Evolutionary conservation across 2,329 filamentous ascomycete genomes (phyloP).

Genomic region (Trichoderma sp.): DNA sequence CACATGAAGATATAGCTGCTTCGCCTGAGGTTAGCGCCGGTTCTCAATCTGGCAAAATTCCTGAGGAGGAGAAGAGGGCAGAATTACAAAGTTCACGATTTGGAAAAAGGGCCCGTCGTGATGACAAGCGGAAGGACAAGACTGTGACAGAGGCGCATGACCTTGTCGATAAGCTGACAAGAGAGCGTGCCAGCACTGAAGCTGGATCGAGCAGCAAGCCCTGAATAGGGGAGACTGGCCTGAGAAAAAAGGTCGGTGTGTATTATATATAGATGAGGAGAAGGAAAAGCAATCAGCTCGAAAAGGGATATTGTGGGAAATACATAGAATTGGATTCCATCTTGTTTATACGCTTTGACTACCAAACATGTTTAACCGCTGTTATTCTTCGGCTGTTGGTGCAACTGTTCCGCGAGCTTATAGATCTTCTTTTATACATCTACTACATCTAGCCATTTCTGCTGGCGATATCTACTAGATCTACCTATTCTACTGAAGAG

Average conservation of each 20-base stretch:
- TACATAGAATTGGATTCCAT: not conserved
- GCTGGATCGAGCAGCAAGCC: not conserved
- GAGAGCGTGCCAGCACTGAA: not conserved
- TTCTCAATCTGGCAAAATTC: not conserved
- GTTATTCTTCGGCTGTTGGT: not conserved
- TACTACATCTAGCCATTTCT: not conserved
- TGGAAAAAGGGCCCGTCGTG: not conserved
- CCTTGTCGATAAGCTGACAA: slow-evolving; percentile 19
- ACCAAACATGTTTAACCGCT: not conserved
- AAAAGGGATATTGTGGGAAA: not conserved
- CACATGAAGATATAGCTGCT: not conserved
- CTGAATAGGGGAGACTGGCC: not conserved
- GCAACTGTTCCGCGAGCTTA: not conserved
- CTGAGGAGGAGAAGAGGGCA: not conserved
- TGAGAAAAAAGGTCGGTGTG: not conserved
- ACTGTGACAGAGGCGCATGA: slow-evolving; percentile 14
- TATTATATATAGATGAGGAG: not conserved
- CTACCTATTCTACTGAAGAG: not conserved
- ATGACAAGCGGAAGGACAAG: slow-evolving; percentile 1
- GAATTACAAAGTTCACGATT: slow-evolving; percentile 4
- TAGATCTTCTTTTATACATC: not conserved
- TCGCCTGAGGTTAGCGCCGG: not conserved
- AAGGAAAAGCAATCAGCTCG: not conserved
- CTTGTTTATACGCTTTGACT: not conserved
- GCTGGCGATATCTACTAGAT: not conserved